phyloP scores from a whole-genome alignment of 805 yeast species.

The Spathaspora boniae region DNA sequence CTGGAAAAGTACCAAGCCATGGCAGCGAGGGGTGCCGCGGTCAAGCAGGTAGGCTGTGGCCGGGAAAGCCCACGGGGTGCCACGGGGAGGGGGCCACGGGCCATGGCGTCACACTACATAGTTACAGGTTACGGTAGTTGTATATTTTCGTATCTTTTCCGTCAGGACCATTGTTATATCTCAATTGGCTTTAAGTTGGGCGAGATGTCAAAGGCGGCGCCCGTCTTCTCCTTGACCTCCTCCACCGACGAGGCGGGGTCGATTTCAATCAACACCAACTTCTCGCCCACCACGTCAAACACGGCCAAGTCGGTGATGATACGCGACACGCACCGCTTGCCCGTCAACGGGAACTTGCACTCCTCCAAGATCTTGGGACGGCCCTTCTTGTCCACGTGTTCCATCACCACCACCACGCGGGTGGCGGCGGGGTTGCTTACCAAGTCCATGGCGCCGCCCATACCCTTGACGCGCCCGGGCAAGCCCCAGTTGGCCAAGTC shows the following conservation, averaged over 20 bases:
- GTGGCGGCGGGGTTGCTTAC: conserved; percentile 45
- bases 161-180: conserved; percentile 1
- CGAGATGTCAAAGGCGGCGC: conserved; percentile 35
- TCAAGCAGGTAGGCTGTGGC: too few relatives aligned
- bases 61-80: too few relatives aligned
- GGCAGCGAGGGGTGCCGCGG: too few relatives aligned
- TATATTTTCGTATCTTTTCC: too few relatives aligned
- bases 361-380: conserved; percentile 42
- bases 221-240: conserved; percentile 38
- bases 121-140: too few relatives aligned
- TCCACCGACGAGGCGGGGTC: conserved; percentile 39
- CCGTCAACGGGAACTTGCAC: conserved; percentile 47
- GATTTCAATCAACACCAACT: conserved; percentile 38
- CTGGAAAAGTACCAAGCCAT: too few relatives aligned
- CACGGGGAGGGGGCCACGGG: too few relatives aligned
- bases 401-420: conserved; percentile 45
- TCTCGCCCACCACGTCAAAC: conserved; percentile 39
- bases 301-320: conserved; percentile 49
- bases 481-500: conserved; percentile 54
- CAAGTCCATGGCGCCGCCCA: conserved; percentile 56
- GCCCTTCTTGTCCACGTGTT: conserved; percentile 47
- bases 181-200: conserved; percentile 18
- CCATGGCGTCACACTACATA: too few relatives aligned
- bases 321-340: conserved; percentile 40
- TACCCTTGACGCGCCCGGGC: conserved; percentile 49